Evolutionary conservation across 495 filamentous ascomycete species (phyloP).

Genomic region (Astrothelium macrocarpum): DNA sequence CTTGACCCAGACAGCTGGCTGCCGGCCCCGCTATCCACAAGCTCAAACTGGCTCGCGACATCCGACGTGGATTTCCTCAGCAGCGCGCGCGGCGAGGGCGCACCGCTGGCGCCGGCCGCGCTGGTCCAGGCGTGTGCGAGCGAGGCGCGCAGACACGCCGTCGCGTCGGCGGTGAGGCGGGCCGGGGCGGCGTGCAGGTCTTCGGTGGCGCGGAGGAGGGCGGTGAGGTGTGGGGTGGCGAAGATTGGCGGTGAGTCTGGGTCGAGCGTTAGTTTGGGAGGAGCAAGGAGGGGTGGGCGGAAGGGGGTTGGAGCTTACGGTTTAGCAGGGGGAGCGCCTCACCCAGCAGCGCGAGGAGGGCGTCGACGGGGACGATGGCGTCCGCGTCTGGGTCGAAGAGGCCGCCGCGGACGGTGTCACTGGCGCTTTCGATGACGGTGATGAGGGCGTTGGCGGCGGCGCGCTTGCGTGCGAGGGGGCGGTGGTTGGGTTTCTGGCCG

Average conservation of each 20-base stretch:
- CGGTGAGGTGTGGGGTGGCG: slow-evolving; percentile 57
- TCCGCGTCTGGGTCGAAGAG: slow-evolving; percentile 69
- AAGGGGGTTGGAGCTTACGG: slow-evolving; percentile 35
- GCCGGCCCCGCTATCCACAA: slow-evolving; percentile 10
- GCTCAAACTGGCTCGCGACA: background rate
- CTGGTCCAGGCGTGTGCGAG: slow-evolving; percentile 31
- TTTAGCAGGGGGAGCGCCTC: slow-evolving; percentile 69
- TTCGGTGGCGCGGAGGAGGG: slow-evolving; percentile 69
- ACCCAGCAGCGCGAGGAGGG: slow-evolving; percentile 70
- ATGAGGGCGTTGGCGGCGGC: slow-evolving; percentile 45
- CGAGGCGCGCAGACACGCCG: slow-evolving; percentile 57
- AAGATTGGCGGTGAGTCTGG: slow-evolving; percentile 41
- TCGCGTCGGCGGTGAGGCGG: slow-evolving; percentile 58
- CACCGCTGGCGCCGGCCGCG: background rate
- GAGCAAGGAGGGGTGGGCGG: background rate
- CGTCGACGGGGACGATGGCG: slow-evolving; percentile 75
- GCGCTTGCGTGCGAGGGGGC: slow-evolving; percentile 35
- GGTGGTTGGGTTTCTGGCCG: slow-evolving; percentile 18
- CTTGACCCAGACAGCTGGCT: background rate
- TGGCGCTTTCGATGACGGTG: slow-evolving; percentile 70
- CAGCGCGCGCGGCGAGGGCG: slow-evolving; percentile 49
- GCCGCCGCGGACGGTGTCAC: slow-evolving; percentile 80
- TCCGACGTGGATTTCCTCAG: slow-evolving; percentile 37
- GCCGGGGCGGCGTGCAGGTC: slow-evolving; percentile 68
- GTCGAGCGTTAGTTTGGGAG: background rate